Evolutionary conservation across 1,284 basidiomycete species (phyloP).

Genomic region (Thelephora terrestris): DNA sequence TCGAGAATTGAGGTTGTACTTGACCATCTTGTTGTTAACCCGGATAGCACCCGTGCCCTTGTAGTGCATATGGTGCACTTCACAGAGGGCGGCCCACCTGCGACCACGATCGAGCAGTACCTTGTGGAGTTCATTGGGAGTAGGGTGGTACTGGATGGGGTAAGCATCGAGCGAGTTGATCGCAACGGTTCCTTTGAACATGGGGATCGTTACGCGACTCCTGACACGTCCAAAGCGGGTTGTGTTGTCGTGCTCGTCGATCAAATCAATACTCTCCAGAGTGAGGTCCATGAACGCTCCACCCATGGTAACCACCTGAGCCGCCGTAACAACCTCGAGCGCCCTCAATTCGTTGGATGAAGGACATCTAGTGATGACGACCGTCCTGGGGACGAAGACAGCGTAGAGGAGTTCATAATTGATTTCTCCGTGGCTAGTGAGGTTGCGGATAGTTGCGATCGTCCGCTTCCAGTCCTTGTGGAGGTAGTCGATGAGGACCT

Average conservation of each 20-base stretch:
- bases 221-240: conserved; percentile 30
- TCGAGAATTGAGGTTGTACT: conserved; percentile 35
- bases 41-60: conserved; percentile 33
- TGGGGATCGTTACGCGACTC: conserved; percentile 27
- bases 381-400: conserved; percentile 38
- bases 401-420: conserved; percentile 43
- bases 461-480: conserved; percentile 37
- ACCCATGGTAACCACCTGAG: conserved; percentile 24
- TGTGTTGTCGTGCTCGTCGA: conserved; percentile 24
- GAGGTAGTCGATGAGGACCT: conserved; percentile 36
- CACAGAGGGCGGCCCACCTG: conserved; percentile 40
- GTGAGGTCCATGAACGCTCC: conserved; percentile 28
- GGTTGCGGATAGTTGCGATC: conserved; percentile 31
- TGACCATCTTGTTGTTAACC: conserved; percentile 24
- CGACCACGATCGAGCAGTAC: conserved; percentile 34
- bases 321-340: conserved; percentile 30
- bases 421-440: conserved; percentile 42
- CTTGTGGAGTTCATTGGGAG: conserved; percentile 26
- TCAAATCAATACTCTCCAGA: conserved; percentile 31
- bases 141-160: conserved; percentile 38
- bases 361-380: conserved; percentile 40
- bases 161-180: conserved; percentile 40
- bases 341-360: conserved; percentile 41
- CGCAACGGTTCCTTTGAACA: conserved; percentile 33
- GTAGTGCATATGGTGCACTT: conserved; percentile 46